Percentiles rank a stretch among this genome's conserved stretches.
These are phyloP conservation scores for Penicillium longicatenatum DNA, from an alignment of 495 filamentous ascomycete genomes.

Conservation along the genomic window DNA sequence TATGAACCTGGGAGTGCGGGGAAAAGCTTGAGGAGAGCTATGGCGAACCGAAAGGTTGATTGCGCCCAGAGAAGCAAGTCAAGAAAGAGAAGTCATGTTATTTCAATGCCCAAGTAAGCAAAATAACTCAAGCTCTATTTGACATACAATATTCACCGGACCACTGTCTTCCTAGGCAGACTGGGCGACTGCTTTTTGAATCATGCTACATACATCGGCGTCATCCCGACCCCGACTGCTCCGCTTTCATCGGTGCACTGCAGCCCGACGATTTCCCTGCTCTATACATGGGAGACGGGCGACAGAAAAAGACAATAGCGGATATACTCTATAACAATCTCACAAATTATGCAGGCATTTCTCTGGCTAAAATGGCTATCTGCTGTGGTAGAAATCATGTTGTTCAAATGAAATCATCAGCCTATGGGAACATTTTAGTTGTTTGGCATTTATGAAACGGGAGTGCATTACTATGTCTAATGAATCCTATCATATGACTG, in stretches of 20 bases:
- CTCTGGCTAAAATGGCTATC: no score
- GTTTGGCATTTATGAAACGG: no score
- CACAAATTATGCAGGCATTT: no score
- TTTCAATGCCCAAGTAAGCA: no score
- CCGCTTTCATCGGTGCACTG: constrained; percentile 7
- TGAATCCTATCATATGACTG: no score
- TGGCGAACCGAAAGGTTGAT: not conserved
- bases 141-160: not conserved
- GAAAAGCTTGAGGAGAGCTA: not conserved
- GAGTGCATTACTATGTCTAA: not conserved
- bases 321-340: not conserved
- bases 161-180: not conserved
- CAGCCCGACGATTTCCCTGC: not conserved
- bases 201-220: not conserved
- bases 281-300: not conserved
- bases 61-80: no score
- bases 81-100: no score
- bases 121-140: no score
- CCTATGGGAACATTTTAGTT: no score
- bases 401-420: no score
- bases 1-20: not conserved
- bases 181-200: not conserved
- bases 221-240: not conserved
- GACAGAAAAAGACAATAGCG: not conserved
- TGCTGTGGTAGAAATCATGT: no score